Percentiles rank a stretch among this genome's conserved stretches.
These are phyloP conservation scores for Wickerhamomyces strasburgensis DNA, from an alignment of 805 yeast species.

Conservation along the genomic window DNA sequence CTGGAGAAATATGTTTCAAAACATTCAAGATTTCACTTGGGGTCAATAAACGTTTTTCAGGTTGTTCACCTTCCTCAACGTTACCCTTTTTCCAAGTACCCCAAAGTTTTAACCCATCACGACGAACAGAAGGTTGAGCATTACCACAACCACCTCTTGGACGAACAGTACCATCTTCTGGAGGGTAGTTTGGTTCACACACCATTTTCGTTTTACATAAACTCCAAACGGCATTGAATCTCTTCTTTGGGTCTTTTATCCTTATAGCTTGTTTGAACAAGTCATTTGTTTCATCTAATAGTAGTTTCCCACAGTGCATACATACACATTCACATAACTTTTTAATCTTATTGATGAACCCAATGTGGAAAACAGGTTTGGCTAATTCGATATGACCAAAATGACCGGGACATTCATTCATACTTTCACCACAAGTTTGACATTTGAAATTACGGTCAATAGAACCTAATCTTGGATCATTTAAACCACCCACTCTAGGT, in stretches of 20 bases:
- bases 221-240: conserved; percentile 96
- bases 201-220: conserved; percentile 88
- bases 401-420: conserved; percentile 99
- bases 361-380: conserved; percentile 97
- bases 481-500: conserved; percentile 94
- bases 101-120: conserved; percentile 92
- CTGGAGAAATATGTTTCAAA: conserved; percentile 82
- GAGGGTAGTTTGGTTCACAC: conserved; percentile 82
- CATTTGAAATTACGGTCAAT: conserved; percentile 96
- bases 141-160: conserved; percentile 98
- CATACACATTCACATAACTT: conserved; percentile 95
- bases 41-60: conserved; percentile 83
- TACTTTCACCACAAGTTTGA: conserved; percentile 98
- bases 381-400: conserved; percentile 98
- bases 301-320: conserved; percentile 96
- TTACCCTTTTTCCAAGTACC: conserved; percentile 98
- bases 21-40: conserved; percentile 89
- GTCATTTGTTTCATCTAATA: conserved; percentile 69
- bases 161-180: conserved; percentile 49
- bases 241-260: conserved; percentile 89
- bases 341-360: conserved; percentile 88
- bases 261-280: conserved; percentile 81
- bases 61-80: conserved; percentile 77
- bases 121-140: conserved; percentile 90
- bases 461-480: conserved; percentile 95